phyloP scores from a whole-genome alignment of 2,329 filamentous ascomycete genomes.

The Thielaviopsis musarum region DNA sequence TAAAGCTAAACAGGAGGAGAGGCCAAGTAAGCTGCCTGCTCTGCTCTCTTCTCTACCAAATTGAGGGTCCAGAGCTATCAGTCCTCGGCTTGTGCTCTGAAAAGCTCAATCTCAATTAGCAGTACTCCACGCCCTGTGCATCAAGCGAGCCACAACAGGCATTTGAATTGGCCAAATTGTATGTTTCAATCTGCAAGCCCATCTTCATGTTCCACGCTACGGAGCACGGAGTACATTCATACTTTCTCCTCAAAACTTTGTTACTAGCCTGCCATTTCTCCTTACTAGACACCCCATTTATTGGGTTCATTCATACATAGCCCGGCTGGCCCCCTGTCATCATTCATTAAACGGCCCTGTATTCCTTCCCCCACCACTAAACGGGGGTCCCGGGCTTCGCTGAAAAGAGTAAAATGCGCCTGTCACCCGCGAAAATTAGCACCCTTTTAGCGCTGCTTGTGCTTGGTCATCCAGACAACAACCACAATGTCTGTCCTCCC shows the following conservation, averaged over 20 bases:
- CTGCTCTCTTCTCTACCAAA: no score
- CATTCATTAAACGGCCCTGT: neutral
- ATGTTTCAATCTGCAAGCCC: neutral
- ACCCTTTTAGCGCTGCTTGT: neutral
- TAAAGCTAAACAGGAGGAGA: neutral
- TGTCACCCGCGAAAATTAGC: neutral
- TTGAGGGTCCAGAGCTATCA: no score
- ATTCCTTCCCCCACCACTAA: neutral
- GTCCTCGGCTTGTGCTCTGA: neutral
- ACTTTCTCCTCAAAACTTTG: no score
- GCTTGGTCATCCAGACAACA: neutral
- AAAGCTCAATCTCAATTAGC: neutral
- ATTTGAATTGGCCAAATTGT: neutral
- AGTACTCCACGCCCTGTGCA: neutral
- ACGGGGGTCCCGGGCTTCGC: neutral
- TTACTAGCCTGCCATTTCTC: neutral
- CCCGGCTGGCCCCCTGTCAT: neutral
- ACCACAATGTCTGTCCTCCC: neutral
- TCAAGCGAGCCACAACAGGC: neutral
- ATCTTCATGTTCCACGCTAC: neutral
- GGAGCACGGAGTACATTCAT: neutral
- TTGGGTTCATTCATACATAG: neutral
- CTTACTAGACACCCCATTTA: neutral
- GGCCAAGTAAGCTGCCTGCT: constrained; percentile 6
- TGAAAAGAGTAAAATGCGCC: neutral